Conservation (phyloP, 139 green algal species). For the Chlamydomonas sp. region DNA sequence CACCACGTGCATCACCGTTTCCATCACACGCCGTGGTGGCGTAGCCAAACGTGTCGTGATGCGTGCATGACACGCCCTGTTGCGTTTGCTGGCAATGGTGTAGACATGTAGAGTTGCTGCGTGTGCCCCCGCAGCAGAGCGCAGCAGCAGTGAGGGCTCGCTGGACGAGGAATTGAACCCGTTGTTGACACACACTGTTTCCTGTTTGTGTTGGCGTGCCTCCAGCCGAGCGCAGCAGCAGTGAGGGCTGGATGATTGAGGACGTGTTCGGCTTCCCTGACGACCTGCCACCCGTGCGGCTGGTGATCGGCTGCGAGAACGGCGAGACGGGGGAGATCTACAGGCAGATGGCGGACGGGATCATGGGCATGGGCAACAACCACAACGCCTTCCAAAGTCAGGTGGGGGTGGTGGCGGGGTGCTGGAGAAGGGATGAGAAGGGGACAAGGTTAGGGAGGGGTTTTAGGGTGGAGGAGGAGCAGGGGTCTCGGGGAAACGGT, state of each 20-base stretch:
- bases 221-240: constrained; percentile 82
- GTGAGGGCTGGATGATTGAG: constrained; percentile 71
- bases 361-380: constrained; percentile 90
- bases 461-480: background rate
- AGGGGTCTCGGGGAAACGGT: background rate
- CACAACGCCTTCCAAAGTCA: constrained; percentile 75
- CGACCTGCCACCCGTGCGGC: background rate
- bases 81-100: background rate
- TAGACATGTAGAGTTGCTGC: too few species aligned
- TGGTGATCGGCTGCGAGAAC: constrained; percentile 77
- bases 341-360: constrained; percentile 89
- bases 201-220: background rate
- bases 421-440: background rate
- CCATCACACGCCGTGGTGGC: background rate
- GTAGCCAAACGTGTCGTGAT: background rate
- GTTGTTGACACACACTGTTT: background rate
- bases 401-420: constrained; percentile 34
- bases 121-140: constrained; percentile 57
- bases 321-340: constrained; percentile 91
- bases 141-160: background rate
- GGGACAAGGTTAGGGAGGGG: background rate
- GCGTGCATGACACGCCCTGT: background rate
- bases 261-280: constrained; percentile 68
- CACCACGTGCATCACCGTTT: too few species aligned
- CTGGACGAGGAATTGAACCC: background rate